Conservation (phyloP, 2,329 filamentous ascomycete species). For the Dothideomycetes sp. region DNA sequence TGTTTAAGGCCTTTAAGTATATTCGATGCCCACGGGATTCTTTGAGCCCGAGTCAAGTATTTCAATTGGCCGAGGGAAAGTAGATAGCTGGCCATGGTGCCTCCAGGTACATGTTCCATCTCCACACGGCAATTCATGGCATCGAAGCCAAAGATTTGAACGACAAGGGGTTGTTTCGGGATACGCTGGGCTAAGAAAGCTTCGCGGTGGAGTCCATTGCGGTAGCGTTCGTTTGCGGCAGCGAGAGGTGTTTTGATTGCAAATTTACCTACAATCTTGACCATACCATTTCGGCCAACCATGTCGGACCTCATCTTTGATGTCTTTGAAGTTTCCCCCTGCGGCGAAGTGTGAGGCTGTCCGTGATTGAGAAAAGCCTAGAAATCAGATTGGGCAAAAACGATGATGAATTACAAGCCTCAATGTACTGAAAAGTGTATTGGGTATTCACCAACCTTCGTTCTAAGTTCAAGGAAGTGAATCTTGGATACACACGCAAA, state of each 20-base stretch:
- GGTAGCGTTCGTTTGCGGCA: not conserved
- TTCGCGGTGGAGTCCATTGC: not conserved
- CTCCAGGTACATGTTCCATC: not conserved
- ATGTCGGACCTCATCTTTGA: no score
- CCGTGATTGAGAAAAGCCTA: no score
- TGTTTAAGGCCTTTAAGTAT: not conserved
- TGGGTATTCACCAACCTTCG: no score
- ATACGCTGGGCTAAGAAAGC: not conserved
- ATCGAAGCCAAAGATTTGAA: not conserved
- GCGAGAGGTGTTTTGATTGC: not conserved
- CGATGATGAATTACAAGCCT: no score
- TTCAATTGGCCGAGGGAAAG: not conserved
- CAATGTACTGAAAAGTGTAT: no score
- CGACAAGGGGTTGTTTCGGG: not conserved
- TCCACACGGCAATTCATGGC: not conserved
- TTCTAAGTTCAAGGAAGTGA: no score
- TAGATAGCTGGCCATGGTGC: not conserved
- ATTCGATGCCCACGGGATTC: not conserved
- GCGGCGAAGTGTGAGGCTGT: no score
- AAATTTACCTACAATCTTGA: no score
- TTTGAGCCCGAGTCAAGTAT: not conserved
- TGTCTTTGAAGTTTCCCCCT: no score
- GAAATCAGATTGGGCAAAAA: no score
- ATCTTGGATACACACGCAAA: no score
- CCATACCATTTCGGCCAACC: no score